Evolutionary conservation across 1,284 basidiomycete genomes (phyloP), one percentile per base, ranked within the genome.

Genomic region (Tausonia pullulans): DNA sequence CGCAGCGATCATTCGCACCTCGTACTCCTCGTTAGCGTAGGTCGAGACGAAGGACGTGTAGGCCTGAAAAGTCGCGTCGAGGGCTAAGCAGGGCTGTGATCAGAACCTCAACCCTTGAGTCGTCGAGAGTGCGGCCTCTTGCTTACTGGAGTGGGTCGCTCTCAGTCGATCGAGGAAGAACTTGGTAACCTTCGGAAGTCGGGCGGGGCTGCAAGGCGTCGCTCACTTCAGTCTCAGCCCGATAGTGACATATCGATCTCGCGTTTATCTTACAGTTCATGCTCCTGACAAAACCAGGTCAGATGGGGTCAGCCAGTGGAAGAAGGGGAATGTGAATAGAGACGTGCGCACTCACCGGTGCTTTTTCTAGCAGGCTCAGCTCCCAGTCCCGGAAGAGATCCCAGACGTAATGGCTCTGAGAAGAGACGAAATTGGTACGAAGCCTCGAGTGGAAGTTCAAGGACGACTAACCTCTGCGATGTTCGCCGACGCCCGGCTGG

Each of bases 41-140:
- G 82, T 81, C 0, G 90, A 90, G 16, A 90, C 88, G 75, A 94
- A 95, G 0, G 85, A 83, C 2, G 92, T 95, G 73, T 93, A 96
- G 2, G 82, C 79, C 70, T 89, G 84, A 64, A 87, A 86, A 0
- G 90, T 93, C 16, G 87, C 82, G 50, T 90, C 87, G 62, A 86
- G 81, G 9, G 71, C 78, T 74, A 67, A 2, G 8, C 43, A 27
- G 27, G 27, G 27, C 27, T 27, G 27, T 27, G 27, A 27, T 27
- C 27, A 27, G 27, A 2, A 27, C 27, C 27, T 27, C 1, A 27
- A 27, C 27, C 2, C 27, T 27, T 27, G 27, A 27, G 27, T 27
- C 27, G 27, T 27, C 27, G 27, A 27, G 27, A 27, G 27, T 27
- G 27, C 27, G 27, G 27, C 27, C 27, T 27, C 27, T 5, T 39